Percentiles rank a stretch among this genome's conserved stretches.
phyloP scores from a whole-genome alignment of 495 filamentous ascomycete genomes.

The Annulohypoxylon moriforme region DNA sequence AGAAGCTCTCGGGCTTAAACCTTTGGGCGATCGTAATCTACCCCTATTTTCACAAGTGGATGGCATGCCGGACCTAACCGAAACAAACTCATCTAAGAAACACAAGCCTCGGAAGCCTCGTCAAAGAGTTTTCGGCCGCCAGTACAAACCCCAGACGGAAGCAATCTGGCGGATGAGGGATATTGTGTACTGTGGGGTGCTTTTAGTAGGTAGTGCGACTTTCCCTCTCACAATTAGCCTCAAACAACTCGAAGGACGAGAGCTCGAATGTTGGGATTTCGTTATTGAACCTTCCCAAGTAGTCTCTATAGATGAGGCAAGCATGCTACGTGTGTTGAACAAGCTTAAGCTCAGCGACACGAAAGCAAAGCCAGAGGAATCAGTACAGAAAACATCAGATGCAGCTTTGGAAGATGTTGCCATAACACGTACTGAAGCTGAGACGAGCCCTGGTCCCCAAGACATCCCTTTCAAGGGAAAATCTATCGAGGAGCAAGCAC shows the following conservation, averaged over 20 bases:
- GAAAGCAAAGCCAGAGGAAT: conserved; percentile 14
- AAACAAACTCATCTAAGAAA: conserved; percentile 12
- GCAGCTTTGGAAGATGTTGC: background rate
- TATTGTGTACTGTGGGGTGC: conserved; percentile 49
- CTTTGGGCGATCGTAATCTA: conserved; percentile 49
- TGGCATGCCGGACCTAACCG: conserved; percentile 9
- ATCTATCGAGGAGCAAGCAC: conserved; percentile 14
- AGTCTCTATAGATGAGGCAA: conserved; percentile 26
- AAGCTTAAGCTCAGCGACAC: conserved; percentile 39
- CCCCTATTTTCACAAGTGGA: conserved; percentile 39
- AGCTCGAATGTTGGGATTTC: conserved; percentile 43
- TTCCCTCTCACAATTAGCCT: conserved; percentile 37
- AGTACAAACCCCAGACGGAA: conserved; percentile 44
- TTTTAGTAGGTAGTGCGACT: conserved; percentile 39
- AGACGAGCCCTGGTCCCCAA: background rate
- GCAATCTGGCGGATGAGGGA: conserved; percentile 50
- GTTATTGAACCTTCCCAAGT: conserved; percentile 23
- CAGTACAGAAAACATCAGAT: background rate
- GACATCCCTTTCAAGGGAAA: conserved; percentile 31
- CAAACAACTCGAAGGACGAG: conserved; percentile 31
- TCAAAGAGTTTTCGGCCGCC: conserved; percentile 45
- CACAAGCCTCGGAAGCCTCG: conserved; percentile 42
- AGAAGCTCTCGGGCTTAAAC: conserved; percentile 55
- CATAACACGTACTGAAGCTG: background rate
- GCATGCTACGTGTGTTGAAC: conserved; percentile 35